phyloP scores from a whole-genome alignment of 1,139 yeast genomes.

The Candida sp. region DNA sequence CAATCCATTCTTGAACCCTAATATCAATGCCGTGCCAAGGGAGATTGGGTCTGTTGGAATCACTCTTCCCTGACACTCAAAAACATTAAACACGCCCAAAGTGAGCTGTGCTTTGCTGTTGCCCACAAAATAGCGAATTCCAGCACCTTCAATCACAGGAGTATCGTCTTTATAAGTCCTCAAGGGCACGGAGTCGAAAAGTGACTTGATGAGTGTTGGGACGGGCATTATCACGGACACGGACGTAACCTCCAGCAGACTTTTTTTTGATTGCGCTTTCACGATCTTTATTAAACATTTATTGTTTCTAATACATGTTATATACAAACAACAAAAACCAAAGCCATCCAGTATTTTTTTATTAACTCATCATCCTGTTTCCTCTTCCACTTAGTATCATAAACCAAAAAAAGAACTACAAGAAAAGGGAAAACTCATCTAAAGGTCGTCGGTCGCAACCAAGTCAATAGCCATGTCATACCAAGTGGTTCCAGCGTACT shows the following conservation, averaged over 20 bases:
- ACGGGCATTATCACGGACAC: constrained; percentile 20
- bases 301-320: constrained; percentile 1
- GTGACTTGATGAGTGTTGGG: constrained; percentile 43
- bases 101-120: constrained; percentile 23
- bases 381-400: not conserved
- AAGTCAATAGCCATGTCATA: constrained; percentile 66
- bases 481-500: constrained; percentile 68
- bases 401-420: not conserved
- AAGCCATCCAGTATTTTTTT: not conserved
- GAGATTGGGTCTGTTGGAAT: constrained; percentile 53
- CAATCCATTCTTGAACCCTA: constrained; percentile 36
- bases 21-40: constrained; percentile 33
- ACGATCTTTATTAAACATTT: not conserved
- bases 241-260: no score
- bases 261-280: not conserved
- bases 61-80: constrained; percentile 18
- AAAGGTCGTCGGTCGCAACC: constrained; percentile 58
- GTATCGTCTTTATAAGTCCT: constrained; percentile 34
- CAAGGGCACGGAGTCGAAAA: constrained; percentile 58
- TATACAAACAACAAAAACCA: not conserved
- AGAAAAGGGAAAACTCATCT: constrained; percentile 1
- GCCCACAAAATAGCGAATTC: constrained; percentile 19
- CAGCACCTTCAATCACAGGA: constrained; percentile 20
- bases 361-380: not conserved
- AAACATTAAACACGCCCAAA: constrained; percentile 46